Percentiles rank a stretch among this genome's conserved stretches.
Evolutionary conservation across 805 yeast species (phyloP).

Genomic region (Torulaspora maleeae): DNA sequence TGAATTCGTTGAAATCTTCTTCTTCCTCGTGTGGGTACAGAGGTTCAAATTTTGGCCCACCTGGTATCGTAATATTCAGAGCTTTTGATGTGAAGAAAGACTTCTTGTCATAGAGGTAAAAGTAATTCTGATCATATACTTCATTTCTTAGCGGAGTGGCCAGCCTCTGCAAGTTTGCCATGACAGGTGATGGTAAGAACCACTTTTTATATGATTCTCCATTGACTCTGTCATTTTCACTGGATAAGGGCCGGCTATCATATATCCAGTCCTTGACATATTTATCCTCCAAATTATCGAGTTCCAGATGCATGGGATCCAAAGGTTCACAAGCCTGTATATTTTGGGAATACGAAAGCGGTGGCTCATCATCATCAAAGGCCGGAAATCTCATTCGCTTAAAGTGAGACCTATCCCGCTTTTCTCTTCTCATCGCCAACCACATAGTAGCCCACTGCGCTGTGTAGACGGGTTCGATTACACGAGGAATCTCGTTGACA

Average conservation of each 20-base stretch:
- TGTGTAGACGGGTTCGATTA: constrained; percentile 81
- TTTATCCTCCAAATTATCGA: constrained; percentile 60
- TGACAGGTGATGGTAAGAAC: constrained; percentile 55
- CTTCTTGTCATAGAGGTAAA: constrained; percentile 68
- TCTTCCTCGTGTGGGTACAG: constrained; percentile 60
- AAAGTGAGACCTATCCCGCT: constrained; percentile 83
- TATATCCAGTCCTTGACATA: constrained; percentile 71
- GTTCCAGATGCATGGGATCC: constrained; percentile 63
- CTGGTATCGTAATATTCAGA: constrained; percentile 79
- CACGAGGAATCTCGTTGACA: constrained; percentile 88
- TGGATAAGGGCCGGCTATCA: constrained; percentile 68
- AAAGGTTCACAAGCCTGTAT: constrained; percentile 66
- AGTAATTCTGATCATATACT: constrained; percentile 52
- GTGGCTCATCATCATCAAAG: constrained; percentile 97
- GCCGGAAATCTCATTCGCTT: constrained; percentile 92
- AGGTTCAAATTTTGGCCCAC: constrained; percentile 96
- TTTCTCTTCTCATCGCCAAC: constrained; percentile 90
- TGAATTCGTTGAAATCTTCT: constrained; percentile 86
- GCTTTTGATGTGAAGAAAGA: constrained; percentile 90
- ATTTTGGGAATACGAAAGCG: constrained; percentile 75
- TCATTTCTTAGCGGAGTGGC: constrained; percentile 69
- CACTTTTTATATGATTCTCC: constrained; percentile 77
- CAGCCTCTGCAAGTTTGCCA: constrained; percentile 62
- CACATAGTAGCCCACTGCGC: constrained; percentile 97
- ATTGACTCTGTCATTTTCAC: constrained; percentile 49